These are phyloP conservation scores for Gossypium australe DNA, from an alignment of 345 rosid species.

Conservation along the genomic window DNA sequence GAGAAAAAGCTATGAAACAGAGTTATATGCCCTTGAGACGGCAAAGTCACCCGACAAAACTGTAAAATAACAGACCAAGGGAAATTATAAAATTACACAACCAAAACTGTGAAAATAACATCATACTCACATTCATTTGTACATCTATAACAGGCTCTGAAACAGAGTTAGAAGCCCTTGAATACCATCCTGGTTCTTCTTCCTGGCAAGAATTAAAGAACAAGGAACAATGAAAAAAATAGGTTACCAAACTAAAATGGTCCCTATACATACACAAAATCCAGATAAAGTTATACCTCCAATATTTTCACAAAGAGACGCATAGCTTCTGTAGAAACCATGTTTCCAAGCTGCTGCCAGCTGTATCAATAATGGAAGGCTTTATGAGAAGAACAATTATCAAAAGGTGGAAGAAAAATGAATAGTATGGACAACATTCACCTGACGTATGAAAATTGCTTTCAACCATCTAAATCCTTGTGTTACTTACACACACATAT, in stretches of 20 bases:
- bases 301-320: slow-evolving; percentile 96
- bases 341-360: slow-evolving; percentile 93
- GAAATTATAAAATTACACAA: neutral
- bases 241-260: neutral
- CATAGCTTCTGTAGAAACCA: slow-evolving; percentile 97
- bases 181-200: slow-evolving; percentile 98
- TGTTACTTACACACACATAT: neutral
- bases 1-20: neutral
- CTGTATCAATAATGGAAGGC: slow-evolving; percentile 36
- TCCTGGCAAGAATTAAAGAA: slow-evolving; percentile 42
- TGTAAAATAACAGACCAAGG: neutral
- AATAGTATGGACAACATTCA: neutral
- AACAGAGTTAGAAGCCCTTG: slow-evolving; percentile 72
- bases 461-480: neutral
- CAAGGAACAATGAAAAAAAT: neutral
- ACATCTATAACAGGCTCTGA: slow-evolving; percentile 66
- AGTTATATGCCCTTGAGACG: neutral
- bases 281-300: slow-evolving; percentile 52
- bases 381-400: neutral
- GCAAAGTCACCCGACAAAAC: slow-evolving; percentile 2
- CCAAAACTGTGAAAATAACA: neutral
- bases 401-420: neutral
- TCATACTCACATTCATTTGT: slow-evolving; percentile 59
- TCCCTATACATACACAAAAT: slow-evolving; percentile 8
- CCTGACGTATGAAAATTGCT: neutral